A percentile compares a stretch with the other conserved stretches of the same genome.
Conservation (phyloP, 2,329 filamentous ascomycete genomes). For the Botrytis fragariae region DNA sequence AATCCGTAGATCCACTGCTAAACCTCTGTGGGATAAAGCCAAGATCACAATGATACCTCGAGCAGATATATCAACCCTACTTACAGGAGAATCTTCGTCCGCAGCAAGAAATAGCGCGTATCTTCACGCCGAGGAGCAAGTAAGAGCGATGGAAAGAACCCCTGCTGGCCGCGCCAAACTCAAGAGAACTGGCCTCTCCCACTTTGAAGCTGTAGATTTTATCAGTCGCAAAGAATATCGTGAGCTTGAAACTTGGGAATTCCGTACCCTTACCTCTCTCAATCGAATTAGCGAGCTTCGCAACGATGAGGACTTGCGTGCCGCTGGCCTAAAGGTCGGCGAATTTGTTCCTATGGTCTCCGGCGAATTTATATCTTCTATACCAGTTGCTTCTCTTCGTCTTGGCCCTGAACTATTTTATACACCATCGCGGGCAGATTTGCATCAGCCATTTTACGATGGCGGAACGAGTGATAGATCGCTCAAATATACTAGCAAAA, state of each 20-base stretch:
- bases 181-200: not conserved
- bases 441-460: constrained; percentile 13
- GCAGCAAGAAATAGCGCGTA: not conserved
- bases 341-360: constrained; percentile 26
- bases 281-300: constrained; percentile 34
- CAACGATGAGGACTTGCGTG: constrained; percentile 33
- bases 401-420: constrained; percentile 26
- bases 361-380: constrained; percentile 29
- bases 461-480: not conserved
- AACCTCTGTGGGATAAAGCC: constrained; percentile 23
- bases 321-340: constrained; percentile 28
- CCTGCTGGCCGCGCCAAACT: not conserved
- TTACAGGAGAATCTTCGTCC: not conserved
- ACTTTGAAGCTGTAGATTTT: constrained; percentile 7
- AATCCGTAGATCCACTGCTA: constrained; percentile 19
- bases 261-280: constrained; percentile 26
- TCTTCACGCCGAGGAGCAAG: not conserved
- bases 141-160: not conserved
- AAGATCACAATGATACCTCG: constrained; percentile 26
- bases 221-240: constrained; percentile 6
- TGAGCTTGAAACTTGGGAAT: constrained; percentile 31
- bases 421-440: not conserved
- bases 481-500: constrained; percentile 1
- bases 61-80: constrained; percentile 23
- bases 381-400: constrained; percentile 35